Conservation (phyloP, 352 stramenopile species). For the Detonula confervacea region DNA sequence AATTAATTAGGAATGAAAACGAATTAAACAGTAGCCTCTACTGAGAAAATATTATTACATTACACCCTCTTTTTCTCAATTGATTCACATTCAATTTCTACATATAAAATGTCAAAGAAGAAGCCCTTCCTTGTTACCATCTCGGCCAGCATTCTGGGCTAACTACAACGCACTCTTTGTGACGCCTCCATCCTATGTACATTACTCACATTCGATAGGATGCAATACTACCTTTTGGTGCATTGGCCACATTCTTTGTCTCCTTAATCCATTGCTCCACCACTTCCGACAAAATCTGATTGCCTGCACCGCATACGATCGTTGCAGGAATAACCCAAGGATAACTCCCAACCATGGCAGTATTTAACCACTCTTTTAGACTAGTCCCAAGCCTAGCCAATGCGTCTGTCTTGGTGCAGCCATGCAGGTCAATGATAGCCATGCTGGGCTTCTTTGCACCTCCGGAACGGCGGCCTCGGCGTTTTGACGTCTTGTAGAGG, state of each 20-base stretch:
- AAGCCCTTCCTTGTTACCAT: no score
- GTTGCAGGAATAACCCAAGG: not conserved
- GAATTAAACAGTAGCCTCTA: no score
- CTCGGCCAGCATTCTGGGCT: no score
- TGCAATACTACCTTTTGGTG: no score
- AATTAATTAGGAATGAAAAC: no score
- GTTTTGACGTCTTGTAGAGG: slow-evolving; percentile 1
- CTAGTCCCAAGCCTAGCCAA: not conserved
- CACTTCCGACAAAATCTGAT: not conserved
- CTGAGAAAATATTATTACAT: no score
- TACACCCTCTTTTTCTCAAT: no score
- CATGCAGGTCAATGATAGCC: slow-evolving; percentile 3
- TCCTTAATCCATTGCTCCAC: slow-evolving; percentile 4
- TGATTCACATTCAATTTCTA: no score
- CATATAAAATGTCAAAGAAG: no score
- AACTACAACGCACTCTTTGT: no score
- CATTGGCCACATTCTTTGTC: slow-evolving; percentile 1
- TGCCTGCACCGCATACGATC: slow-evolving; percentile 9
- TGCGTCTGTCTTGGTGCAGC: slow-evolving; percentile 1
- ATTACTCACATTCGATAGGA: no score
- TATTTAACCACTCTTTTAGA: slow-evolving; percentile 5
- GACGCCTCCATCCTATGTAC: no score
- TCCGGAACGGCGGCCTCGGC: not conserved
- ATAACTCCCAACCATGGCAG: slow-evolving; percentile 2
- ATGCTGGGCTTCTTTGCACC: not conserved